Conservation (phyloP, 148 eudicot species). For the Diospyros kaki region DNA sequence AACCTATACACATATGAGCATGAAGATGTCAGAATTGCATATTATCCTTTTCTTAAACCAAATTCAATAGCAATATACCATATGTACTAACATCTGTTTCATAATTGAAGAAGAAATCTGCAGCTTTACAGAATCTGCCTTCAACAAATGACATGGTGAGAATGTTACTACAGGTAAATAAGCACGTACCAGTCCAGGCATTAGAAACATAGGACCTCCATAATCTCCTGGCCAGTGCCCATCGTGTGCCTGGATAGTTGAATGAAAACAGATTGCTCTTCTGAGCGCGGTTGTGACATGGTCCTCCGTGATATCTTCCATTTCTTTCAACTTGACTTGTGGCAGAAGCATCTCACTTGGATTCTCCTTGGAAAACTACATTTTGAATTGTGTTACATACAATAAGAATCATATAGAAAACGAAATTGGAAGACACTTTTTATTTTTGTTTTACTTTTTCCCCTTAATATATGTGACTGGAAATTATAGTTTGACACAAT, state of each 20-base stretch:
- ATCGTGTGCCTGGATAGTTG: constrained; percentile 85
- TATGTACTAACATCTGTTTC: neutral
- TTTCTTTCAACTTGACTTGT: constrained; percentile 66
- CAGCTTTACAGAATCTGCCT: neutral
- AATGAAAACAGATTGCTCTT: constrained; percentile 78
- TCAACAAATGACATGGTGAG: constrained; percentile 2
- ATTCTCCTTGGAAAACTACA: constrained; percentile 70
- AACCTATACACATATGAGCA: constrained; percentile 42
- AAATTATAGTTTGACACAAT: neutral
- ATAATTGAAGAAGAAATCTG: neutral
- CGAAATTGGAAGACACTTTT: neutral
- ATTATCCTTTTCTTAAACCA: constrained; percentile 14
- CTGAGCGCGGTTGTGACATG: constrained; percentile 54
- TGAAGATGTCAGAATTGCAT: neutral
- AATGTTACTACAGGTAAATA: constrained; percentile 1
- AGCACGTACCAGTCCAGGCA: constrained; percentile 80
- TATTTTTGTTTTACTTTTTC: neutral
- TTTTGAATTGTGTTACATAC: constrained; percentile 6
- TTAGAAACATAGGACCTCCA: constrained; percentile 94
- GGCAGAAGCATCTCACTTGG: constrained; percentile 39
- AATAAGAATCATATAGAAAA: neutral
- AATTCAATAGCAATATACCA: constrained; percentile 1
- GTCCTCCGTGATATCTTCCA: constrained; percentile 64
- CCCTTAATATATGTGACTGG: neutral
- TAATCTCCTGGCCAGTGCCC: constrained; percentile 99